Evolutionary conservation across 139 green algal genomes (phyloP), one percentile per base, ranked within the genome.

Genomic region (Chlorella ohadii): DNA sequence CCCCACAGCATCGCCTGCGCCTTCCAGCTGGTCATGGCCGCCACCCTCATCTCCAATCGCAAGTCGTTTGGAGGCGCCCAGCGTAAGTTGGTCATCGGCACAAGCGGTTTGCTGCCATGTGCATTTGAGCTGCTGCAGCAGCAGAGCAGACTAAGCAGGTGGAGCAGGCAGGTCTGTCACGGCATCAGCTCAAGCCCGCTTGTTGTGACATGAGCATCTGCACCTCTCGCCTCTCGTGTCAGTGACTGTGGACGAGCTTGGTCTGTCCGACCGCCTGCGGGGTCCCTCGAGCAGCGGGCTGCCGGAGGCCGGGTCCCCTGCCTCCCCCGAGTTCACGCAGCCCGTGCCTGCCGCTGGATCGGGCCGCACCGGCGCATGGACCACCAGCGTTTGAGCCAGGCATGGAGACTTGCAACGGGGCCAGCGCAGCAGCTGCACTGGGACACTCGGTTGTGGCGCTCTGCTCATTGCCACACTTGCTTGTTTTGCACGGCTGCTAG

Each of bases 231-330:
- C 44, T 55, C 44, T 55, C 7, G 7, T 55, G 44, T 55, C 80
- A 85, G 80, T 85, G 44, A 79, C 80, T 28, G 51, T 79, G 13
- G 80, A 85, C n/a, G 80, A 85, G 68, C 67, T 85, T 23, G 80
- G 70, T 13, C 78, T 83, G 63, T 65, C 61, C 0, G 65, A 70
- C 61, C 61, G 78, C 39, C 78, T 83, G 39, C 61, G 78, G 28
- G 31, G 20, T 15, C n/a, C 41, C 78, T 47, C 28, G 41, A 64
- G 78, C 78, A 63, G 28, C 38, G 57, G 36, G 20, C 4, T n/a
- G 17, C 72, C 16, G 9, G 11, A 61, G 59, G 76, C 59, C 0
- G 76, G 28, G n/a, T 41, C 79, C 22, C 66, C 79, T 20, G 79
- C 79, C 38, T 61, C 51, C 27, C 39, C 34, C 3, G 19, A 34